Evolutionary conservation across 768 basidiomycete genomes (phyloP).

Genomic region (Pholiota molesta): DNA sequence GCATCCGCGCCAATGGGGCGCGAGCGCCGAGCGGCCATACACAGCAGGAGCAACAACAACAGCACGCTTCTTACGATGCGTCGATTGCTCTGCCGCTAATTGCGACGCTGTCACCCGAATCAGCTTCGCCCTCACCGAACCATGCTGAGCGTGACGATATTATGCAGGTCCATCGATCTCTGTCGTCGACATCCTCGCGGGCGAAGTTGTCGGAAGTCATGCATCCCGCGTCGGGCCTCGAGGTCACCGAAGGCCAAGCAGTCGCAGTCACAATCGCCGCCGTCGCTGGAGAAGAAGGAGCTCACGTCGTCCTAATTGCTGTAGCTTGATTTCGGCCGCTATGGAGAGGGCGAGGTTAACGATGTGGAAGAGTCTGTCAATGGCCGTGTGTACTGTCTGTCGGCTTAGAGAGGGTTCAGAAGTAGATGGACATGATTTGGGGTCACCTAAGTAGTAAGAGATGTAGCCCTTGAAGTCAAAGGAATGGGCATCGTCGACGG

Average conservation of each 20-base stretch:
- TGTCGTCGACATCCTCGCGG: constrained; percentile 50
- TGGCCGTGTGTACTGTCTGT: too few species aligned
- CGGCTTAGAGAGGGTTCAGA: too few species aligned
- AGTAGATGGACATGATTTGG: too few species aligned
- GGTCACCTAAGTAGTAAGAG: too few species aligned
- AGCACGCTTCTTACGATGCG: constrained; percentile 32
- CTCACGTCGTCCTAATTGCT: constrained; percentile 16
- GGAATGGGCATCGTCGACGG: too few species aligned
- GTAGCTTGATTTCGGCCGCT: constrained; percentile 13
- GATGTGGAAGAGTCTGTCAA: too few species aligned
- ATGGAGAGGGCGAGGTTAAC: too few species aligned
- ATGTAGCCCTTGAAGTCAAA: too few species aligned
- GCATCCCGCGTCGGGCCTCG: constrained; percentile 41
- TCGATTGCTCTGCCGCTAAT: constrained; percentile 71
- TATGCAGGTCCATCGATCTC: constrained; percentile 51
- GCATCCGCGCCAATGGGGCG: constrained; percentile 74
- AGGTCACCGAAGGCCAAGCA: constrained; percentile 56
- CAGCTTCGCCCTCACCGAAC: constrained; percentile 53
- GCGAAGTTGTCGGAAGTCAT: constrained; percentile 56
- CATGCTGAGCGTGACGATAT: constrained; percentile 51
- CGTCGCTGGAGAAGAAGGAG: constrained; percentile 46
- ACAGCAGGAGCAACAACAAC: constrained; percentile 43
- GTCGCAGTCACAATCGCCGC: constrained; percentile 59
- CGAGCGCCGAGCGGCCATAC: constrained; percentile 34
- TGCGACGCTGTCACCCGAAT: constrained; percentile 65